Base-by-base conservation (phyloP, 169 alveolate genomes). In the Eimeria brunetti region DNA sequence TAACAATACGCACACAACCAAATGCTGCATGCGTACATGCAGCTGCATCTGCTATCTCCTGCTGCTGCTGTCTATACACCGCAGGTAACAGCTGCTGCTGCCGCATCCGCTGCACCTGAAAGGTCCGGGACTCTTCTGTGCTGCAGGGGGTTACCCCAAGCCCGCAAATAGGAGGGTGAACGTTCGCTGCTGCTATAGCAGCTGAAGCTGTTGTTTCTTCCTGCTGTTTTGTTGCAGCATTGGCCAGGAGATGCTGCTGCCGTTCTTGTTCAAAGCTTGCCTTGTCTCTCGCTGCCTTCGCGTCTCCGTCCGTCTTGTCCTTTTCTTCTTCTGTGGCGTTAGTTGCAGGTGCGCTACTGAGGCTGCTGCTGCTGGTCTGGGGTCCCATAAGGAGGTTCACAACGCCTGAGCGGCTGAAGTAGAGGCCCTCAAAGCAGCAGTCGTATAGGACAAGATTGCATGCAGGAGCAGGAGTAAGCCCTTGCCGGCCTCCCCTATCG, bases 341-440 rank as follows among this genome's bases (percentile, higher is more conserved):
- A 22, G 30, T 60, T 60, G 69, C 30, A 16, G 8, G 30, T 16
- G 33, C 12, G 20, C 69, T 22, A n/a, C 69, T 60, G 69, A 22
- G 12, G 69, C 69, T 60, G 69, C 1, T 60, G 69, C 69, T 60
- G 69, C 69, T 60, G 30, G 30, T 18, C 20, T 60, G 69, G 33
- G 33, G 33, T n/a, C n/a, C 69, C 46, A 49, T 81, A 6, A 81
- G 69, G 44, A 58, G 64, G 89, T 81, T 81, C 33, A 81, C 71
- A 11, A 49, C 71, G n/a, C 89, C 89, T 2, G 46, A 20, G 44
- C 89, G 89, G 27, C 46, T 27, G 46, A 81, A 81, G 71, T 81
- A 81, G 18, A 81, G 89, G 51, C 89, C 89, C 56, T 81, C 89
- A 36, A 81, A 81, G 44, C 89, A 81, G 69, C 89, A 81, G 44